phyloP scores from a whole-genome alignment of 176 grass and related monocot species.

The Canna indica region DNA sequence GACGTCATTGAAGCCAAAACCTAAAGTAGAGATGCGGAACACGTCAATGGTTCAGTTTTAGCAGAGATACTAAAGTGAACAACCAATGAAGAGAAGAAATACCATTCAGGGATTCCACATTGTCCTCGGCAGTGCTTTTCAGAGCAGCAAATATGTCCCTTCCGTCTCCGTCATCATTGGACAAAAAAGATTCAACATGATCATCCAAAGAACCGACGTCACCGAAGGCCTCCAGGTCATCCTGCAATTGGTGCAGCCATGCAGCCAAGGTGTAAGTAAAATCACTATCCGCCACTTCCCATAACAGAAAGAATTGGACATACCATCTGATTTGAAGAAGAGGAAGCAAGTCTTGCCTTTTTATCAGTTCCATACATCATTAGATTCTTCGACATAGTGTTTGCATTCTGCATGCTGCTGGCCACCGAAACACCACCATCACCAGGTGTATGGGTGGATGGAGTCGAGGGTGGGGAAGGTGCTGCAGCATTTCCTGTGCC shows the following conservation, averaged over 20 bases:
- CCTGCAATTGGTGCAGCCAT: slow-evolving; percentile 24
- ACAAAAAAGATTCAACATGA: slow-evolving; percentile 92
- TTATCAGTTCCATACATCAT: slow-evolving; percentile 57
- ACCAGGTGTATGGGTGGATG: slow-evolving; percentile 81
- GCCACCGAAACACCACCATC: slow-evolving; percentile 44
- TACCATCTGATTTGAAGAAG: slow-evolving; percentile 21
- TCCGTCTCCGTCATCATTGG: slow-evolving; percentile 75
- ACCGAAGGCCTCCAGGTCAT: slow-evolving; percentile 74
- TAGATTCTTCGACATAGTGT: slow-evolving; percentile 53
- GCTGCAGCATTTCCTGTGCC: slow-evolving; percentile 83
- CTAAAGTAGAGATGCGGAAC: slow-evolving; percentile 24
- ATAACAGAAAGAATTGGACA: not conserved
- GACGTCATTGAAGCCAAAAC: slow-evolving; percentile 53
- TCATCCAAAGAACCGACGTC: slow-evolving; percentile 80
- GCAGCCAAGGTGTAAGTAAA: not conserved
- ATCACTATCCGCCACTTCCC: not conserved
- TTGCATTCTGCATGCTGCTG: slow-evolving; percentile 46
- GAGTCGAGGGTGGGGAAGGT: slow-evolving; percentile 86
- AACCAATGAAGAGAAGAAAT: slow-evolving; percentile 24
- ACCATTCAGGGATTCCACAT: slow-evolving; percentile 71
- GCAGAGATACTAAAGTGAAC: not conserved
- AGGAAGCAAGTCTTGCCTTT: slow-evolving; percentile 63
- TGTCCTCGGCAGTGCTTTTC: slow-evolving; percentile 72
- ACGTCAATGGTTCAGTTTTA: slow-evolving; percentile 2
- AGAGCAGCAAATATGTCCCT: slow-evolving; percentile 76